Base-by-base conservation (phyloP, 2,329 filamentous ascomycete genomes). In the Ophiocordyceps sinensis region DNA sequence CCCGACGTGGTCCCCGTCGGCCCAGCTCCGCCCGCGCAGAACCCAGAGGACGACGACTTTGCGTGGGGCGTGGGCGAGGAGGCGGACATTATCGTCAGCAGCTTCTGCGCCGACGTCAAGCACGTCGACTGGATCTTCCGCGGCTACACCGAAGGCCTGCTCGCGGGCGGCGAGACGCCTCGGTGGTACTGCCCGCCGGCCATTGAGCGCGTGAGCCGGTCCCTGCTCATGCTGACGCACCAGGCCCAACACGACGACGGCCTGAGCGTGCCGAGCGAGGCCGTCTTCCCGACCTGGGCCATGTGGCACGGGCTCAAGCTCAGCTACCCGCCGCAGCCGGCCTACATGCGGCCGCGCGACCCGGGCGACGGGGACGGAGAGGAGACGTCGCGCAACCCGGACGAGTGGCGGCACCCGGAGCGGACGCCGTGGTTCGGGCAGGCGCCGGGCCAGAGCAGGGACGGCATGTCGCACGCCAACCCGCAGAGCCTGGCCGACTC, bases 271-370 rank as follows among this genome's bases (percentile, higher is more conserved):
- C 23, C 23, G 23, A 26, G 23, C 23, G 23, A 26, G 23, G 23
- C 23, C 23, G 23, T 26, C 23, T 26, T 26, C 23, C 54, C 58
- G 8, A 53, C 51, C 26, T 62, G 56, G 40, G 60, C 60, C 8
- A 46, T 61, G 2, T 63, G 58, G 58, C 56, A 60, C 43, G 59
- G 60, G 17, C 51, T 63, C 31, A 63, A 63, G 51, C 43, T 62
- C 28, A 56, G 53, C 44, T 56, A 56, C 43, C 54, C 60, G 17
- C 61, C 60, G 19, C 52, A 58, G 28, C 61, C 60, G 3, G 51
- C 52, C 1, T 64, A 54, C 46, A 54, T 54, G 45, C 49, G 49
- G 1, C 39, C 39, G 26, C 28, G 34, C 28, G 15, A 38, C 19
- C 28, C 32, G 15, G 36, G 12, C 38, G 9, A 45, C 28, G 49